Percentiles rank a stretch among this genome's conserved stretches.
Evolutionary conservation across 345 rosid genomes (phyloP).

Genomic region (Cardamine chenopodiifolia): DNA sequence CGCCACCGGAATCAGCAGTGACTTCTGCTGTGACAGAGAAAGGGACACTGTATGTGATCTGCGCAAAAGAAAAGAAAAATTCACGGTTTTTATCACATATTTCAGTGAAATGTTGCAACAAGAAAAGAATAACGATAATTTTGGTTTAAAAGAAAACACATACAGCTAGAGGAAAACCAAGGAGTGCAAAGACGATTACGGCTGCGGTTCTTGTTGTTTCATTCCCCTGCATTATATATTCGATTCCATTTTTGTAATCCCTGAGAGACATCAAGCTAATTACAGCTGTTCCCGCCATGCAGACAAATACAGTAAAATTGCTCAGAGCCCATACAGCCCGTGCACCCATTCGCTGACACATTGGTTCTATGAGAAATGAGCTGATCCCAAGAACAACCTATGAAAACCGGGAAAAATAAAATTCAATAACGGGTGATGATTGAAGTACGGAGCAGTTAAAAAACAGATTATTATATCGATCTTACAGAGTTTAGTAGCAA

Average conservation of each 20-base stretch:
- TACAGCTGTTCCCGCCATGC: slow-evolving; percentile 83
- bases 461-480: slow-evolving; percentile 22
- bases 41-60: slow-evolving; percentile 94
- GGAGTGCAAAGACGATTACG: slow-evolving; percentile 78
- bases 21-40: slow-evolving; percentile 92
- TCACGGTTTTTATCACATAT: not conserved
- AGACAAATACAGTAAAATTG: slow-evolving; percentile 79
- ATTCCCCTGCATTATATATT: slow-evolving; percentile 62
- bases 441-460: not conserved
- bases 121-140: not conserved
- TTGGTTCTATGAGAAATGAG: slow-evolving; percentile 85
- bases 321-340: slow-evolving; percentile 90
- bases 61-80: slow-evolving; percentile 30
- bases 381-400: slow-evolving; percentile 96
- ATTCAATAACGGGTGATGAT: slow-evolving; percentile 3
- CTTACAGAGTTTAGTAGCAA: slow-evolving; percentile 99
- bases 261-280: slow-evolving; percentile 70
- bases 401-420: not conserved
- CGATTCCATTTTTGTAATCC: slow-evolving; percentile 53
- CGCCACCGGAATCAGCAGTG: slow-evolving; percentile 95
- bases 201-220: slow-evolving; percentile 68
- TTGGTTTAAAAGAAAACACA: slow-evolving; percentile 35
- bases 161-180: slow-evolving; percentile 98
- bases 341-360: slow-evolving; percentile 83
- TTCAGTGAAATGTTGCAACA: slow-evolving; percentile 10